These are phyloP conservation scores for Erysiphe pulchra DNA, from an alignment of 2,329 filamentous ascomycete genomes.

Conservation along the genomic window DNA sequence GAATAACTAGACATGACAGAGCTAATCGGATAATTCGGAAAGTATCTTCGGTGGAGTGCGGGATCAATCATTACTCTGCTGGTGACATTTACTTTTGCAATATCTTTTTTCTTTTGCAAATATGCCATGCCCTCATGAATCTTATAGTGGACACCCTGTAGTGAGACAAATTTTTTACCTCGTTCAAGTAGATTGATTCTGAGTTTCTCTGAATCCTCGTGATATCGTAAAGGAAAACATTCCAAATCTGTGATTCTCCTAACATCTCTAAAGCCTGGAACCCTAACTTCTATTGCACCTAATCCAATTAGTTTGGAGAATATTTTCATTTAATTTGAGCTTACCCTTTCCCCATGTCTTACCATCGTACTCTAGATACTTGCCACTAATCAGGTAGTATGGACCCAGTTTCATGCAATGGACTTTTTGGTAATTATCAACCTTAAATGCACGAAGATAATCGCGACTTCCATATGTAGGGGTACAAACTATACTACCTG, in stretches of 20 bases:
- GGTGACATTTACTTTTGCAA: conserved; percentile 63
- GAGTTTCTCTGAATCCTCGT: conserved; percentile 42
- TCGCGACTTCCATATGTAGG: conserved; percentile 53
- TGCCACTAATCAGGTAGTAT: conserved; percentile 52
- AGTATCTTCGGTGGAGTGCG: conserved; percentile 55
- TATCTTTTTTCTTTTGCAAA: conserved; percentile 50
- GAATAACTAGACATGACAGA: conserved; percentile 43
- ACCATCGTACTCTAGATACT: conserved; percentile 71
- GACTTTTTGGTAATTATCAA: conserved; percentile 50
- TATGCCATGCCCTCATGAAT: conserved; percentile 67
- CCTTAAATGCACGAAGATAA: conserved; percentile 59
- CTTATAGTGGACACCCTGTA: conserved; percentile 66
- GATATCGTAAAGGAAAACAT: conserved; percentile 57
- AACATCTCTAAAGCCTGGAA: conserved; percentile 53
- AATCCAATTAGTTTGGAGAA: conserved; percentile 1
- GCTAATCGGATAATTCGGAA: conserved; percentile 64
- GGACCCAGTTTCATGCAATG: conserved; percentile 42
- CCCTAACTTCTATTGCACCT: conserved; percentile 35
- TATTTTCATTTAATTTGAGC: neutral
- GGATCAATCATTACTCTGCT: conserved; percentile 76
- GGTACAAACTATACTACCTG: conserved; percentile 54
- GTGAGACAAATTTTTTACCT: conserved; percentile 57
- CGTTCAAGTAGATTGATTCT: conserved; percentile 45
- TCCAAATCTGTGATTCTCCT: conserved; percentile 57
- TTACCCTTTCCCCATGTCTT: conserved; percentile 55